Conservation (phyloP, 495 filamentous ascomycete genomes). For the Xylaria telfairii region DNA sequence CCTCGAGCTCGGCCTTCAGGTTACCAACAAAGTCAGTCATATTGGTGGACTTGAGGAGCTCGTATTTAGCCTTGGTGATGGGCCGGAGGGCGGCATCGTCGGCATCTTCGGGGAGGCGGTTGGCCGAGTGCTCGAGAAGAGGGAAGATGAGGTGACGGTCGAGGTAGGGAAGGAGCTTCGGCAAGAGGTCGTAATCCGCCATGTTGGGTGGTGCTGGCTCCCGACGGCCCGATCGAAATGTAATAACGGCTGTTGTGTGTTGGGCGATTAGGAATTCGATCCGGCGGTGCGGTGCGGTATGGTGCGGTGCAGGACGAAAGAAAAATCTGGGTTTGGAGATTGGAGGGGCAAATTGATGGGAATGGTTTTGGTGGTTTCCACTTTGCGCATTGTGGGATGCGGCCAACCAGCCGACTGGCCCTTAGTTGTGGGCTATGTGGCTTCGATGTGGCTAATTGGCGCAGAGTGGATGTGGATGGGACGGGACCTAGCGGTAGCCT, state of each 20-base stretch:
- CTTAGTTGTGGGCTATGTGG: background rate
- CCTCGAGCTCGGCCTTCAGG: slow-evolving; percentile 84
- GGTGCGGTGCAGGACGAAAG: background rate
- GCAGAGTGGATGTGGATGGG: too few species aligned
- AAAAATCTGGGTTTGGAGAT: slow-evolving; percentile 24
- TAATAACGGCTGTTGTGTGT: slow-evolving; percentile 13
- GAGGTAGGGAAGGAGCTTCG: slow-evolving; percentile 87
- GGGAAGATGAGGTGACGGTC: slow-evolving; percentile 96
- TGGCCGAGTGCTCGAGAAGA: slow-evolving; percentile 79
- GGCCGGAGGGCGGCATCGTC: slow-evolving; percentile 66
- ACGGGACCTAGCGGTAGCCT: slow-evolving; percentile 4
- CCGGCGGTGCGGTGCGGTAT: slow-evolving; percentile 7
- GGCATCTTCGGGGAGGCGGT: slow-evolving; percentile 63
- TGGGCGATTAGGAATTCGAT: slow-evolving; percentile 8
- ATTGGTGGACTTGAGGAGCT: slow-evolving; percentile 92
- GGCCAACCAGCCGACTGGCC: slow-evolving; percentile 15
- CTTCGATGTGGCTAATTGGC: background rate
- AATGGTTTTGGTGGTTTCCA: slow-evolving; percentile 30
- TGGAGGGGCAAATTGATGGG: slow-evolving; percentile 24
- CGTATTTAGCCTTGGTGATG: slow-evolving; percentile 82
- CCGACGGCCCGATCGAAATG: slow-evolving; percentile 7
- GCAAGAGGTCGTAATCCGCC: slow-evolving; percentile 84
- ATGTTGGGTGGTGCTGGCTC: slow-evolving; percentile 52
- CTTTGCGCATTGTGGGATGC: slow-evolving; percentile 28
- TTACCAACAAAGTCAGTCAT: slow-evolving; percentile 97